Conservation (phyloP, 192 early-diverging fungal genomes). For the Umbelopsis sp. region DNA sequence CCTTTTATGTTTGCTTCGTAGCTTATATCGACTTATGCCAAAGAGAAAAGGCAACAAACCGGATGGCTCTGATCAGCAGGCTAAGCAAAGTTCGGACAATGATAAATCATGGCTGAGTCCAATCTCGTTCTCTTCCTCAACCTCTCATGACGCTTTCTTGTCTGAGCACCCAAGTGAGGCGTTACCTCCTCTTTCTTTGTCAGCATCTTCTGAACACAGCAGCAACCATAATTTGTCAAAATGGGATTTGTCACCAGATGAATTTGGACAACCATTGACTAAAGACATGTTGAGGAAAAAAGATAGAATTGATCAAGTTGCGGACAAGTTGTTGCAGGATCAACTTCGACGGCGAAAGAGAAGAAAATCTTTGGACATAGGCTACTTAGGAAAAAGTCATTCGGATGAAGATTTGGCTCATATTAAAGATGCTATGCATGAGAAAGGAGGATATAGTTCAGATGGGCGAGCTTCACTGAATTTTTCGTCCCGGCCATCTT, state of each 20-base stretch:
- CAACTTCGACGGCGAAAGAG: background rate
- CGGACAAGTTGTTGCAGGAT: background rate
- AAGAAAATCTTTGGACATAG: background rate
- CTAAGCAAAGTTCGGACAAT: too few relatives aligned
- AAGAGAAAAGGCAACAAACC: background rate
- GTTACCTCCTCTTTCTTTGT: too few relatives aligned
- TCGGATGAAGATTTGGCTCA: background rate
- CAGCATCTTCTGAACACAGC: too few relatives aligned
- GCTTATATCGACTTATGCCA: background rate
- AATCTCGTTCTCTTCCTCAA: too few relatives aligned
- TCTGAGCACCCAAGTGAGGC: too few relatives aligned
- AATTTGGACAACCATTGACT: background rate
- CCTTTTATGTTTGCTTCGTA: background rate
- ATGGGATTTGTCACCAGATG: too few relatives aligned
- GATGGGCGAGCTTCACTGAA: too few relatives aligned
- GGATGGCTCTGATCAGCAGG: background rate
- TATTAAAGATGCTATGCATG: too few relatives aligned
- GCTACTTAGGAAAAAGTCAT: background rate
- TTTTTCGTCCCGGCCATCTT: background rate
- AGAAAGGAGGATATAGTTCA: too few relatives aligned
- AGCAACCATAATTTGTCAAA: too few relatives aligned
- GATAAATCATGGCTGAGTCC: too few relatives aligned
- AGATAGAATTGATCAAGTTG: background rate
- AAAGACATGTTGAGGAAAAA: constrained; percentile 4
- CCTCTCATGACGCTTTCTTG: too few relatives aligned